Evolutionary conservation across 768 basidiomycete species (phyloP), one percentile per base, ranked within the genome.

Genomic region (Pisolithus albus): DNA sequence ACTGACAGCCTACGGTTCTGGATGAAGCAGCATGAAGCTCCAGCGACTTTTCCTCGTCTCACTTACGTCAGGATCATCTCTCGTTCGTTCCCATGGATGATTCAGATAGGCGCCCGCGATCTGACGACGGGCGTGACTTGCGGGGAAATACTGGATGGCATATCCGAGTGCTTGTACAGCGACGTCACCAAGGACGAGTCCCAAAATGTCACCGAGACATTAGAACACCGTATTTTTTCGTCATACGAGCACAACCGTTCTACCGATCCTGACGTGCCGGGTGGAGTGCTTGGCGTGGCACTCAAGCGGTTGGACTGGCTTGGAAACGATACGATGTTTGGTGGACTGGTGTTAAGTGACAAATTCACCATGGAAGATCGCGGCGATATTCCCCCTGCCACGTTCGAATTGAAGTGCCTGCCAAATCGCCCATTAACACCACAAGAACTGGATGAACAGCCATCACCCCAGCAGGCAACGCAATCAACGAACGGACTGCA

Each of bases 281-380:
- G 88, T 0, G 88, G 86, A 0, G 66, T 67, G 39, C 74, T 90
- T 4, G 80, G 79, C 8, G 72, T 76, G 45, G 81, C 82, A 8
- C 72, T 90, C 64, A 77, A 80, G 56, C 70, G 82, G 49, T 68
- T 85, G 48, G 88, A 91, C 60, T 89, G 79, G 71, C 70, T 91
- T 28, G 72, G 79, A 6, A 64, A 70, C 46, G 63, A 77, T 49
- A 79, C 80, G 30, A 75, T 78, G 66, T 90, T 80, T 56, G 86
- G 81, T 2, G 88, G 88, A 8, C 64, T 89, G 23, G 58, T 65
- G 50, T 19, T 60, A 16, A 76, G 81, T 59, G 75, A 79, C 10
- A 48, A 61, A 9, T 58, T 72, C 26, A 72, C 81, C 45, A 65
- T 61, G 58, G 71, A 70, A 15, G 55, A 76, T 2, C 75, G 75